Evolutionary conservation across 129 eudicot species (phyloP).

Genomic region (Ambrosia trifida): DNA sequence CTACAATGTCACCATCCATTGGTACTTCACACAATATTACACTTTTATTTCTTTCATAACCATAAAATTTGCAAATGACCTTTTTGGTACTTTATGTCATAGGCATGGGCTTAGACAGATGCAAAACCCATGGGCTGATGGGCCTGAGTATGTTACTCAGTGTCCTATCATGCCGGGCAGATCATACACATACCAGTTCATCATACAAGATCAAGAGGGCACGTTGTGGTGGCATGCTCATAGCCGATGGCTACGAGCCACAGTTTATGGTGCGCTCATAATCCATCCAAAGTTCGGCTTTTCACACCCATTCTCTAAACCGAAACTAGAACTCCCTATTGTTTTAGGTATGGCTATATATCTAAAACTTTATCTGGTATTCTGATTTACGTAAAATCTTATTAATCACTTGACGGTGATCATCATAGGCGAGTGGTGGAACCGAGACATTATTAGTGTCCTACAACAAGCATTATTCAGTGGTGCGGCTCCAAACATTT

Average conservation of each 20-base stretch:
- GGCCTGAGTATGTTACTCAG: constrained; percentile 81
- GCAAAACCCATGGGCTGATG: constrained; percentile 92
- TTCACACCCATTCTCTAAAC: constrained; percentile 59
- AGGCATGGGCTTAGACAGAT: constrained; percentile 84
- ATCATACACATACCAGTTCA: constrained; percentile 59
- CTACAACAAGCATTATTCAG: constrained; percentile 46
- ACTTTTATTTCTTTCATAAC: background rate
- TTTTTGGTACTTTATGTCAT: background rate
- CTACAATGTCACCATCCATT: constrained; percentile 66
- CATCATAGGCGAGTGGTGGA: constrained; percentile 82
- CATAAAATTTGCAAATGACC: background rate
- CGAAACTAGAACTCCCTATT: constrained; percentile 56
- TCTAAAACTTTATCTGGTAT: background rate
- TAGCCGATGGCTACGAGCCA: constrained; percentile 84
- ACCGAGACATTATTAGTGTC: constrained; percentile 53
- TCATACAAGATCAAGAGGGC: constrained; percentile 68
- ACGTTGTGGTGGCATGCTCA: constrained; percentile 94
- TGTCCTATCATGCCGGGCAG: constrained; percentile 77
- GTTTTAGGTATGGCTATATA: constrained; percentile 50
- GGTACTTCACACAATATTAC: constrained; percentile 34
- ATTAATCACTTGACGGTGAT: background rate
- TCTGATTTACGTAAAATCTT: background rate
- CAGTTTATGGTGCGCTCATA: constrained; percentile 72
- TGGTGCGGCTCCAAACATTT: constrained; percentile 76
- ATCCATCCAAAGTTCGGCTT: constrained; percentile 65